A percentile compares a stretch with the other conserved stretches of the same genome.
These are phyloP conservation scores for Yamadazyma pseudoaaseri DNA, from an alignment of 1,139 yeast genomes.

Conservation along the genomic window DNA sequence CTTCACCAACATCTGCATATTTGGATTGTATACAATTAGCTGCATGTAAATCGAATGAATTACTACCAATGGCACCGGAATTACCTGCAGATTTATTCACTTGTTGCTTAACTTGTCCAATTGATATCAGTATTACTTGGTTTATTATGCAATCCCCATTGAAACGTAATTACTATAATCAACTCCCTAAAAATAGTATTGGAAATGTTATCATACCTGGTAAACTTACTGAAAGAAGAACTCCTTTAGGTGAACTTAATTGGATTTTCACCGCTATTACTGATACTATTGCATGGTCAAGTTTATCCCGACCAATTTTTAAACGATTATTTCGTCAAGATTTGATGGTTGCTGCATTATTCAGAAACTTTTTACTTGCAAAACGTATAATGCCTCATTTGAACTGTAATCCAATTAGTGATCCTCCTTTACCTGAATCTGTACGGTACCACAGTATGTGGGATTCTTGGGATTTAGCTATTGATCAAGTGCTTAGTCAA, in stretches of 20 bases:
- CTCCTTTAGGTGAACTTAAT: conserved; percentile 92
- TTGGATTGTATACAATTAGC: conserved; percentile 91
- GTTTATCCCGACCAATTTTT: conserved; percentile 83
- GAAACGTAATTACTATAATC: conserved; percentile 60
- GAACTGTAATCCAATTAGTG: conserved; percentile 92
- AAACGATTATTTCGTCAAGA: conserved; percentile 92
- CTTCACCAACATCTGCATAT: conserved; percentile 68
- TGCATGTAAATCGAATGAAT: conserved; percentile 85
- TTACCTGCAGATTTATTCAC: conserved; percentile 96
- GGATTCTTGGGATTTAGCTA: conserved; percentile 98
- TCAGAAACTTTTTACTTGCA: conserved; percentile 87
- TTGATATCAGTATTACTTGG: conserved; percentile 91
- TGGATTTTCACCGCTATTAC: conserved; percentile 99
- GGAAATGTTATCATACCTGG: conserved; percentile 84
- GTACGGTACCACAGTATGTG: conserved; percentile 88
- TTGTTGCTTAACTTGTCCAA: conserved; percentile 93
- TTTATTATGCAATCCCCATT: conserved; percentile 82
- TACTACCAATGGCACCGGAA: conserved; percentile 90
- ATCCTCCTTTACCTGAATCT: conserved; percentile 86
- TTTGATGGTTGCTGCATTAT: conserved; percentile 92
- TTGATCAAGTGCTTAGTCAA: conserved; percentile 86
- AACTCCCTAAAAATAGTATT: conserved; percentile 48
- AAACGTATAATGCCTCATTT: conserved; percentile 92
- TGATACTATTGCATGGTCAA: conserved; percentile 97
- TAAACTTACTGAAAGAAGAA: conserved; percentile 83